Base-by-base conservation (phyloP, 345 rosid genomes). In the Boechera retrofracta region DNA sequence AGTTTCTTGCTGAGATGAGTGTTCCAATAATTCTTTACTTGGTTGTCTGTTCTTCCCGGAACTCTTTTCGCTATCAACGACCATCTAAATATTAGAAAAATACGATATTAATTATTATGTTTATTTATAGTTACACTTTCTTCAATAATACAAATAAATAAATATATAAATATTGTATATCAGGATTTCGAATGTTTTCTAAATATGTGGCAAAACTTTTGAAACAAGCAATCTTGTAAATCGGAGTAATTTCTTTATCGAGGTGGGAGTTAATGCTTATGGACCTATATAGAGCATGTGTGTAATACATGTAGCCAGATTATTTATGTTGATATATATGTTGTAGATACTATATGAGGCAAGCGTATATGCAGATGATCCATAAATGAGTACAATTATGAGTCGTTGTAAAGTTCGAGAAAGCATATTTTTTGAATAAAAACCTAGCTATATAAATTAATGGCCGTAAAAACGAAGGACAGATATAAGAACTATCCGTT, bases 31-130 rank as follows among this genome's bases (percentile, higher is more conserved):
- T 85, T 85, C 77, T 85, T 85, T 39, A 82, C 86, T 71, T 82
- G 84, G 71, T 85, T 85, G 47, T 83, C 88, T 16, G 86, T 83
- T 52, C 88, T 64, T 51, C 86, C 88, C 1, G 88, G 88, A 12
- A 79, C 79, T 77, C 88, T 55, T 18, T 67, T 77, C 0, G 85
- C 88, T 41, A 85, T 85, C 71, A 85, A 54, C 0, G 85, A 81
- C 88, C 86, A 85, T 70, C 85, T 85, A 12, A 11, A 48, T 16
- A 10, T 47, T 55, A 2, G 60, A 2, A 6, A 63, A 7, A 0
- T 1, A 39, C 5, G 2, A 26, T 24, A 6, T 63, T 8, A 63
- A 7, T 5, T 26, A 26, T 7, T 39, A 39, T 7, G 35, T 13
- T 28, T 42, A 13, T 28, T 6, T 41, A 4, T 41, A 18, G 5